Conservation (phyloP, 495 filamentous ascomycete genomes). For the Haplographium delicatum region DNA sequence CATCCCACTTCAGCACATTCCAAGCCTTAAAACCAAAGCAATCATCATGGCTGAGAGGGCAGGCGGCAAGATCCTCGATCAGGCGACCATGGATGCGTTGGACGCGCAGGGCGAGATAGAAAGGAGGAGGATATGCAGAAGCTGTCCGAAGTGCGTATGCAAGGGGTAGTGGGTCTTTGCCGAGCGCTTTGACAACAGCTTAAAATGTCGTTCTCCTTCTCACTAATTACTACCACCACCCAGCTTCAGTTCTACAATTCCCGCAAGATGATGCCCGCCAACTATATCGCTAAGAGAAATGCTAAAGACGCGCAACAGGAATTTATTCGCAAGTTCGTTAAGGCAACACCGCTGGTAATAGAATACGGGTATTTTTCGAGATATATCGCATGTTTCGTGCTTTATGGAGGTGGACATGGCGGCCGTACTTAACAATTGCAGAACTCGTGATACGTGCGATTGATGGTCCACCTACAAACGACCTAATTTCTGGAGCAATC, state of each 20-base stretch:
- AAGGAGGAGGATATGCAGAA: neutral
- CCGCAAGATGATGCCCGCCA: too few species aligned
- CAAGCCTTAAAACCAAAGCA: constrained; percentile 1
- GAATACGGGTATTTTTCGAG: neutral
- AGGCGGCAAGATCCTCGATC: neutral
- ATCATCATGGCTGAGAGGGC: constrained; percentile 1
- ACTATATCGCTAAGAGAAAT: too few species aligned
- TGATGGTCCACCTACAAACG: neutral
- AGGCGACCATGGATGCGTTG: neutral
- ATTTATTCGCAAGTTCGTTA: too few species aligned
- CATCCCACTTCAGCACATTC: too few species aligned
- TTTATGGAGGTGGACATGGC: neutral
- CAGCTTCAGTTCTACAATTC: too few species aligned
- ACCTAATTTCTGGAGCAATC: neutral
- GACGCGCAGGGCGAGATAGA: neutral
- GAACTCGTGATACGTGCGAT: neutral
- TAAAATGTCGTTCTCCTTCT: too few species aligned
- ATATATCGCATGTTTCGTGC: constrained; percentile 8
- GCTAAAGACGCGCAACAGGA: too few species aligned
- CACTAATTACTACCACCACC: too few species aligned
- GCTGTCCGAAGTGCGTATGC: constrained; percentile 1
- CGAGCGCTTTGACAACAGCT: too few species aligned
- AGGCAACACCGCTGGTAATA: neutral
- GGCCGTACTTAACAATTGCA: constrained; percentile 3
- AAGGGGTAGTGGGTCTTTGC: too few species aligned